Evolutionary conservation across 2,329 filamentous ascomycete species (phyloP), one percentile per base, ranked within the genome.

Genomic region (Talaromyces sp.): DNA sequence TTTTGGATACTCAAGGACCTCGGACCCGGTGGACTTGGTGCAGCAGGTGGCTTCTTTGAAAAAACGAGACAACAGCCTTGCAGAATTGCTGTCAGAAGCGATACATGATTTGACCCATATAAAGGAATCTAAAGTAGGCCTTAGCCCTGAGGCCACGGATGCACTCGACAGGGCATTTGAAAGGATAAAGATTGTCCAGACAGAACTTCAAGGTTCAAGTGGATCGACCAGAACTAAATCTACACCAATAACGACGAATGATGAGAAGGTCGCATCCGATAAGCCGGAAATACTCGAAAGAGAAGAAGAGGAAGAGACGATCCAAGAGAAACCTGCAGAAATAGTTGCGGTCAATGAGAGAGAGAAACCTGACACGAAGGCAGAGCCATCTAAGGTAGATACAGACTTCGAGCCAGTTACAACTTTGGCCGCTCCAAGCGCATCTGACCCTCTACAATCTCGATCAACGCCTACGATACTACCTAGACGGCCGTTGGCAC

Each of bases 171-270:
- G 76, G 33, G 74, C 74, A 33, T 73, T 82, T 56, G 73, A 75
- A 24, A 78, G 75, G 65, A 73, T 81, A 7, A 77, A 80, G 68
- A 78, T 74, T 50, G 80, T 82, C 5, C 80, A 79, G 58, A 73
- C 73, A 6, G 79, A 79, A 60, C 76, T 83, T 43, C 76, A 77
- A 57, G 61, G 39, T 7, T 60, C 62, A 35, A 43, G 54, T 33
- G 43, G 52, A n/a, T 49, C 57, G 14, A 35, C 27, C n/a, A 35
- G 27, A 67, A 74, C 81, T 65, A 67, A 76, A 22, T 75, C 75
- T 4, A 73, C 76, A 37, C 72, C 76, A 41, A 70, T 62, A 62
- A 47, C 64, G 33, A 47, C 64, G 39, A 64, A 56, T 14, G 50
- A 49, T 27, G 57, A 39, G 22, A 47, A 64, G 27, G 33, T 31